A percentile compares a stretch with the other conserved stretches of the same genome.
These are phyloP conservation scores for Populus hybrid DNA, from an alignment of 441 rosid genomes.

Conservation along the genomic window DNA sequence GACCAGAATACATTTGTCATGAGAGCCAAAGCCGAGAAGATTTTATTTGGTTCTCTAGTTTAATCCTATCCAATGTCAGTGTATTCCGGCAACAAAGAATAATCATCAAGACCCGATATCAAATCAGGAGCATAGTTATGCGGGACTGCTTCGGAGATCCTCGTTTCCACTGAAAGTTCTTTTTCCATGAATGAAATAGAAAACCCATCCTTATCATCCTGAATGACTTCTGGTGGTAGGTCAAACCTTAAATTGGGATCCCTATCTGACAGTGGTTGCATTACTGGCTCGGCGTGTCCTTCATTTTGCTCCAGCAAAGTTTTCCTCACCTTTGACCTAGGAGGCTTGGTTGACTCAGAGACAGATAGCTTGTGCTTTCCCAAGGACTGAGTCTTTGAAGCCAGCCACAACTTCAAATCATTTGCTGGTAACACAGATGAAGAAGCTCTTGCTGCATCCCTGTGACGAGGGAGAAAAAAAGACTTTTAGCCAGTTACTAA, in stretches of 20 bases:
- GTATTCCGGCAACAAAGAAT: constrained; percentile 49
- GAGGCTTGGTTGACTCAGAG: constrained; percentile 53
- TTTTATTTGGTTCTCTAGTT: not conserved
- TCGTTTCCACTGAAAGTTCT: constrained; percentile 35
- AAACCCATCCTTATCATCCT: constrained; percentile 21
- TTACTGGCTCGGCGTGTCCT: constrained; percentile 34
- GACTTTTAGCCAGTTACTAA: constrained; percentile 5
- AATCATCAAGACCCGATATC: constrained; percentile 68
- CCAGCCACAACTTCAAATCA: constrained; percentile 54
- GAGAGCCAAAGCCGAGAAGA: constrained; percentile 9
- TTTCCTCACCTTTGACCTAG: constrained; percentile 63
- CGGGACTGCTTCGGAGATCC: constrained; percentile 31
- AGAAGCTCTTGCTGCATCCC: constrained; percentile 73
- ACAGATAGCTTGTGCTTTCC: constrained; percentile 78
- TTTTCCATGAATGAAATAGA: constrained; percentile 28
- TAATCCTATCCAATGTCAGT: constrained; percentile 56
- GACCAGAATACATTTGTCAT: not conserved
- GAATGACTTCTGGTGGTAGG: constrained; percentile 27
- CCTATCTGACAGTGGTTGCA: constrained; percentile 30
- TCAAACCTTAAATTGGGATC: constrained; percentile 61
- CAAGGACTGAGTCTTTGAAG: constrained; percentile 43
- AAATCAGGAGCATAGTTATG: constrained; percentile 49
- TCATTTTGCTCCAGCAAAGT: constrained; percentile 41
- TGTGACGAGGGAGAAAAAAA: constrained; percentile 18
- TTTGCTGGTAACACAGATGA: constrained; percentile 55